Base-by-base conservation (phyloP, 805 yeast genomes). In the Sporopachydermia lactativora region DNA sequence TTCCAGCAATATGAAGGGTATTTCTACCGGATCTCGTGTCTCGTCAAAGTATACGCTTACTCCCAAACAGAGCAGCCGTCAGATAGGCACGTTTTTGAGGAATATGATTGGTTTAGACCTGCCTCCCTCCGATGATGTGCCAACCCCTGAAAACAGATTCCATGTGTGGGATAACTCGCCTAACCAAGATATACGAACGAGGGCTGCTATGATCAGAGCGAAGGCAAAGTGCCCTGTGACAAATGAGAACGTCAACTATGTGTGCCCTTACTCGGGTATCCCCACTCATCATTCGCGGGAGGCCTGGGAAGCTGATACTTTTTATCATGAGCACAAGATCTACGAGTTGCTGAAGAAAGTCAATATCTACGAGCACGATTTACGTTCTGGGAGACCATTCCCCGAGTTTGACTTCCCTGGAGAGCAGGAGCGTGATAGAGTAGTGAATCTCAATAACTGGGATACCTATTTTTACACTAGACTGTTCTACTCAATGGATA, bases 351-450 rank as follows among this genome's bases (percentile, higher is more conserved):
- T 92, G 64, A 81, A 79, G 53, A 81, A 81, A 61, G 96, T 84
- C 35, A 92, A 92, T 60, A 73, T 83, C 40, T 89, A 78, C 59
- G 98, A 92, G 60, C 97, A 89, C 54, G 98, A 92, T 61, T 66
- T 92, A 49, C 74, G 97, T 58, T 78, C 92, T 35, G 97, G 96
- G 3, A 73, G 98, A 55, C 81, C 77, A 39, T 89, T 92, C 61
- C 95, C 95, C 16, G 97, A 92, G 63, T 88, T 92, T 54, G 92
- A 85, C 51, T 86, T 92, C 63, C 97, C 98, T 4, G 76, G 73
- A 3, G 70, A 66, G 13, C 94, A 82, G 59, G 81, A 77, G 40
- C 67, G 65, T 39, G 96, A 88, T 54, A 62, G 70, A 45, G 51
- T 56, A 31, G 75, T 86, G 45, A 86, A 85, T 55, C 73, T 85